phyloP scores from a whole-genome alignment of 352 stramenopile genomes.

The Phytophthora ohioensis region DNA sequence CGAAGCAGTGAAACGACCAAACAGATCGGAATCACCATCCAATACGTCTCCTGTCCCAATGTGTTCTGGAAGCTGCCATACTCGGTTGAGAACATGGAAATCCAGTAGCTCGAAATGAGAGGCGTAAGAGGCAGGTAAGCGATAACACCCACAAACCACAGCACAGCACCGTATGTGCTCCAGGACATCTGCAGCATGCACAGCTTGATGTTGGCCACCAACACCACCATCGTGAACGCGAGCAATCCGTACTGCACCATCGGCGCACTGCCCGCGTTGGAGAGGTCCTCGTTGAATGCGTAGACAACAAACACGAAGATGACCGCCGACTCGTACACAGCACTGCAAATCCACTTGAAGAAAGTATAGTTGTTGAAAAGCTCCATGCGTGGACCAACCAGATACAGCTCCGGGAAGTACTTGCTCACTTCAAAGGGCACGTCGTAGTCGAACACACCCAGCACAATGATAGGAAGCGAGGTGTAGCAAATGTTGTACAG shows the following conservation, averaged over 20 bases:
- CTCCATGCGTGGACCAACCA: slow-evolving; percentile 75
- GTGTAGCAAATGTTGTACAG: slow-evolving; percentile 96
- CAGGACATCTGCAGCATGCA: slow-evolving; percentile 84
- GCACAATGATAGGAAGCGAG: slow-evolving; percentile 90
- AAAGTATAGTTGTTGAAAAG: slow-evolving; percentile 87
- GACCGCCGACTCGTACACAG: slow-evolving; percentile 72
- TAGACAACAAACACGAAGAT: slow-evolving; percentile 80
- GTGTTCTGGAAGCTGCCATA: slow-evolving; percentile 85
- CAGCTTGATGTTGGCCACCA: slow-evolving; percentile 95
- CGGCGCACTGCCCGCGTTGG: slow-evolving; percentile 86
- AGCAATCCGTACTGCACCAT: slow-evolving; percentile 93
- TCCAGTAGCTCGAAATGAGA: slow-evolving; percentile 72
- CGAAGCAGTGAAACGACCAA: slow-evolving; percentile 65
- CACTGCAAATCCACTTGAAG: slow-evolving; percentile 88
- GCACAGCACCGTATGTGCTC: slow-evolving; percentile 51
- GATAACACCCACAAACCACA: slow-evolving; percentile 74
- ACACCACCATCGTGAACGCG: slow-evolving; percentile 94
- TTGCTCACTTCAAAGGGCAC: slow-evolving; percentile 69
- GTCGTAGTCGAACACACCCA: slow-evolving; percentile 86
- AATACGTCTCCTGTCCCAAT: slow-evolving; percentile 66
- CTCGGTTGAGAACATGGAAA: slow-evolving; percentile 68
- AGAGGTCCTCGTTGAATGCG: slow-evolving; percentile 74
- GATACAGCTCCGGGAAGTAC: slow-evolving; percentile 83
- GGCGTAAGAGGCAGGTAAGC: slow-evolving; percentile 72
- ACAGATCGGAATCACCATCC: slow-evolving; percentile 74